These are phyloP conservation scores for Globisporangium perplexum DNA, from an alignment of 352 stramenopile genomes.

Conservation along the genomic window DNA sequence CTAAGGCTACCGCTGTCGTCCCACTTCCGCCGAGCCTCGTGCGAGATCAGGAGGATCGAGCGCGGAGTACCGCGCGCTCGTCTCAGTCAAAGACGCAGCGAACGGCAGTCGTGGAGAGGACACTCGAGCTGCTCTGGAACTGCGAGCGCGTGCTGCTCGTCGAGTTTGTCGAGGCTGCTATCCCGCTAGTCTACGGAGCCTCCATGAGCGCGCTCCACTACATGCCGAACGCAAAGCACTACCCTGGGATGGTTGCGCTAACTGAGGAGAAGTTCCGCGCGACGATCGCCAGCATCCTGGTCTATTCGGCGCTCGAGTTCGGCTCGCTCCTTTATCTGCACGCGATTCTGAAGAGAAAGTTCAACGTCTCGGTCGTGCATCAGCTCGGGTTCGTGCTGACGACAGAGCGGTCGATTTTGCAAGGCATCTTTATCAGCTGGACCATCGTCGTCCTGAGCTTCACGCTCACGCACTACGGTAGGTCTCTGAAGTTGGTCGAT, in stretches of 20 bases:
- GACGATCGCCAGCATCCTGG: constrained; percentile 11
- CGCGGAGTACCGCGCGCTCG: not conserved
- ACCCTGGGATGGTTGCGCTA: constrained; percentile 11
- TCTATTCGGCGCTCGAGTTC: constrained; percentile 21
- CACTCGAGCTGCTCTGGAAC: constrained; percentile 25
- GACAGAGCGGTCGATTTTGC: not conserved
- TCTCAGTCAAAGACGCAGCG: not conserved
- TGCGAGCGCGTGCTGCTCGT: constrained; percentile 26
- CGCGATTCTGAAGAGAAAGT: constrained; percentile 13
- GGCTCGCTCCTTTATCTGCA: constrained; percentile 15
- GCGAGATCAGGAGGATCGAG: not conserved
- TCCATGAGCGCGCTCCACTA: constrained; percentile 22
- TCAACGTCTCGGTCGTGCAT: constrained; percentile 21
- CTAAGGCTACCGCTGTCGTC: not conserved
- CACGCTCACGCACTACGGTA: not conserved
- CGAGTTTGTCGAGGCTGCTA: constrained; percentile 29
- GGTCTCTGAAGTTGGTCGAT: not conserved
- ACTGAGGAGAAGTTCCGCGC: constrained; percentile 4
- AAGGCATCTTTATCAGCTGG: constrained; percentile 1
- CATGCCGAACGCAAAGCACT: constrained; percentile 19
- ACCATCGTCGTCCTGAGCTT: constrained; percentile 2
- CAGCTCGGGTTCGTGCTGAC: constrained; percentile 36
- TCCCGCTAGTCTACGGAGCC: constrained; percentile 22
- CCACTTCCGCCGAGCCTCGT: not conserved
- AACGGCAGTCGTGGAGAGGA: not conserved